Conservation (phyloP, 805 yeast genomes). For the Yamadazyma paraphyllophila region DNA sequence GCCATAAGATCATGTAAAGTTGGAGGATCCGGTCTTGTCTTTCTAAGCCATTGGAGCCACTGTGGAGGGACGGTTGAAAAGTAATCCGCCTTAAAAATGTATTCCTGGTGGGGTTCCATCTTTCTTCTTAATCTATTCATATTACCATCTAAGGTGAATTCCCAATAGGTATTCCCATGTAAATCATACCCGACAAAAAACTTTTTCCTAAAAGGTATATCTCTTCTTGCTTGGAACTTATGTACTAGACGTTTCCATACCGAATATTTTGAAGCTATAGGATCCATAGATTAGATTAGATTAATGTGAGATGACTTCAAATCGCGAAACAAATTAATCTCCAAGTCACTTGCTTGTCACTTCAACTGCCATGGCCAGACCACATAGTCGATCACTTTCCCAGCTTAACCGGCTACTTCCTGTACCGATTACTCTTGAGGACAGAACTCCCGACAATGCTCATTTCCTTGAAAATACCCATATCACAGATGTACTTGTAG, state of each 20-base stretch:
- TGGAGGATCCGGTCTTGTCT: conserved; percentile 60
- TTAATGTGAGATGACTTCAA: neutral
- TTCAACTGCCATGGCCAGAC: conserved; percentile 3
- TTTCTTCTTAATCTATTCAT: conserved; percentile 59
- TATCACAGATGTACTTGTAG: conserved; percentile 42
- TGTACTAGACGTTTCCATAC: conserved; percentile 49
- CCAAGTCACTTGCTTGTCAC: too few species aligned
- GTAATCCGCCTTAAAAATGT: conserved; percentile 54
- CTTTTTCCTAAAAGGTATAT: conserved; percentile 64
- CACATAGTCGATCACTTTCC: conserved; percentile 19
- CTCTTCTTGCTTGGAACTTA: conserved; percentile 59
- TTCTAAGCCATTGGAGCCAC: conserved; percentile 81
- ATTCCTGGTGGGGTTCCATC: conserved; percentile 52
- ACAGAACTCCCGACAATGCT: conserved; percentile 13
- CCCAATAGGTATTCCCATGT: conserved; percentile 88
- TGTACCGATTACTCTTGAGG: conserved; percentile 35
- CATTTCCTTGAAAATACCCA: conserved; percentile 25
- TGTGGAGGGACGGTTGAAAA: conserved; percentile 61
- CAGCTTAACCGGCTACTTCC: conserved; percentile 34
- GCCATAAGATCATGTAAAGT: conserved; percentile 56
- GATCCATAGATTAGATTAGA: conserved; percentile 39
- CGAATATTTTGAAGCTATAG: conserved; percentile 47
- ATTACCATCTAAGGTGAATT: conserved; percentile 56
- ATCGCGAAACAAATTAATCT: neutral
- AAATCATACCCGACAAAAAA: conserved; percentile 77